These are phyloP conservation scores for Colletotrichum tamarilloi DNA, from an alignment of 2,329 filamentous ascomycete species.

Conservation along the genomic window DNA sequence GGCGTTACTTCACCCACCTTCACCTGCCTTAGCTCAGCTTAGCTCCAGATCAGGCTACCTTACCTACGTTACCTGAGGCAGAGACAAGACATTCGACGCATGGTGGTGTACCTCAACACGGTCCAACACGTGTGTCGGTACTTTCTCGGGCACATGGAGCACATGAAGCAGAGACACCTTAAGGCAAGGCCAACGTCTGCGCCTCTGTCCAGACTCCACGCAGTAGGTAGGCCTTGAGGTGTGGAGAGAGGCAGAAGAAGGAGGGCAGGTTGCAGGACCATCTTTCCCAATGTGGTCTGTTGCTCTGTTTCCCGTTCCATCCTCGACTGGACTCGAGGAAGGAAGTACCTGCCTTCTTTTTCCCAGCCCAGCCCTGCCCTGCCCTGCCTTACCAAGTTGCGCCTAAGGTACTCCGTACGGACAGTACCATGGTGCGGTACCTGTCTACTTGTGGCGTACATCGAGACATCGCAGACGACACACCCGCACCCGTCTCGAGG, in stretches of 20 bases:
- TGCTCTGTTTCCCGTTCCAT: background rate
- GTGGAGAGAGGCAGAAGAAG: background rate
- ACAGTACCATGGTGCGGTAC: background rate
- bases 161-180: background rate
- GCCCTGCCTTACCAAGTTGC: background rate
- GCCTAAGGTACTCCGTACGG: no score
- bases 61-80: background rate
- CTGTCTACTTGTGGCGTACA: background rate
- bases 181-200: background rate
- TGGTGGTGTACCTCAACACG: background rate
- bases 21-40: conserved; percentile 6
- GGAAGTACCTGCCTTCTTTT: background rate
- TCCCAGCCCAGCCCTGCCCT: no score
- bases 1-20: background rate
- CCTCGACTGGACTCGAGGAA: background rate
- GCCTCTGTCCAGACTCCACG: no score
- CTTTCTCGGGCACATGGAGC: conserved; percentile 7
- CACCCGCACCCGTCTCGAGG: background rate
- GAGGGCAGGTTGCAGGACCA: background rate
- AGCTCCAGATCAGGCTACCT: background rate
- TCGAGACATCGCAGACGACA: background rate
- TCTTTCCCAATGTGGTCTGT: background rate
- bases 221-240: background rate
- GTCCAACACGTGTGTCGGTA: background rate
- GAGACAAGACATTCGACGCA: background rate